These are phyloP conservation scores for Xylaria sp. DNA, from an alignment of 2,329 filamentous ascomycete genomes.

Conservation along the genomic window DNA sequence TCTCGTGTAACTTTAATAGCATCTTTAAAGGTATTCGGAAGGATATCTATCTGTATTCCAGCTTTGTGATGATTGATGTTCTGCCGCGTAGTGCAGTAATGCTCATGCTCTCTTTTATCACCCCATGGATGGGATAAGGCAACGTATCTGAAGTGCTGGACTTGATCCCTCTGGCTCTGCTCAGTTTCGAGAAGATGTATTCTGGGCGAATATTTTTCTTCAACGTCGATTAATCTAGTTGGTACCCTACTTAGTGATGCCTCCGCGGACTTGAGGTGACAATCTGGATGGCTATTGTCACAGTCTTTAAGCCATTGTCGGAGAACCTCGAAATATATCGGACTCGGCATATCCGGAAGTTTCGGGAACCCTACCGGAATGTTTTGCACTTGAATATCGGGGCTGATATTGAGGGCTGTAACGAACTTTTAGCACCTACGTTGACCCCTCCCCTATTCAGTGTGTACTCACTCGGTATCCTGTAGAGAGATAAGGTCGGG, in stretches of 20 bases:
- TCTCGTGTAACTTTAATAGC: constrained; percentile 28
- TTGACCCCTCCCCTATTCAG: too few relatives aligned
- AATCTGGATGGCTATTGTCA: constrained; percentile 27
- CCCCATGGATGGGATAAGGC: constrained; percentile 42
- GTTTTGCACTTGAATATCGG: background rate
- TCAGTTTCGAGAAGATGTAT: constrained; percentile 28
- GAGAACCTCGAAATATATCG: constrained; percentile 26
- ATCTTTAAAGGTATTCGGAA: constrained; percentile 37
- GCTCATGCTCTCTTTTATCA: constrained; percentile 30
- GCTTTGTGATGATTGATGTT: constrained; percentile 21
- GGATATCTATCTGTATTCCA: constrained; percentile 14
- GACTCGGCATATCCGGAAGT: constrained; percentile 15
- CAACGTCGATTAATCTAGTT: constrained; percentile 34
- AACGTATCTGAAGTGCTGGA: constrained; percentile 27
- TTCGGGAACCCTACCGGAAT: constrained; percentile 17
- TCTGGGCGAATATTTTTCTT: background rate
- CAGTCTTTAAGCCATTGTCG: constrained; percentile 35
- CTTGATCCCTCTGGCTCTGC: background rate
- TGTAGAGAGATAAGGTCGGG: constrained; percentile 18
- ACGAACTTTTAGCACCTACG: background rate
- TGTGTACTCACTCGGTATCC: constrained; percentile 11
- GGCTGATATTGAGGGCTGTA: background rate
- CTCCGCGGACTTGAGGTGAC: background rate
- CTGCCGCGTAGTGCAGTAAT: constrained; percentile 18
- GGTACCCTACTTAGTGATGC: constrained; percentile 4